Evolutionary conservation across 1,284 basidiomycete genomes (phyloP).

Genomic region (Papiliotrema laurentii): DNA sequence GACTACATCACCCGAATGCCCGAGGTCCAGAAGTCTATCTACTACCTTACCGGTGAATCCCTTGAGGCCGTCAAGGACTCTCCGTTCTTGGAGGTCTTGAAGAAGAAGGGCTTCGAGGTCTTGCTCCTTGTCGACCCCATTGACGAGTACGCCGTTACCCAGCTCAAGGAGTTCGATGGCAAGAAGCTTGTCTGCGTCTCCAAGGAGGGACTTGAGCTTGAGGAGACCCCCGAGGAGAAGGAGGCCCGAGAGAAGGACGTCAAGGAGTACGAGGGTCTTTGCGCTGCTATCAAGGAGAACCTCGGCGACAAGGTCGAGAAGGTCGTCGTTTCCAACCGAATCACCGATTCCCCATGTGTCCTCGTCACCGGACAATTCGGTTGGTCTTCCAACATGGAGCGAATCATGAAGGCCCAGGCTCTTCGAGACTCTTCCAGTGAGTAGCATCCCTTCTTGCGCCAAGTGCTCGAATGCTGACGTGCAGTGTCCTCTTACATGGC

Average conservation of each 20-base stretch:
- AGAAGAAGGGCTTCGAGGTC: slow-evolving; percentile 99
- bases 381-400: slow-evolving; percentile 99
- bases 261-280: slow-evolving; percentile 80
- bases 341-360: slow-evolving; percentile 91
- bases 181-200: slow-evolving; percentile 98
- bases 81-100: slow-evolving; percentile 98
- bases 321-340: slow-evolving; percentile 97
- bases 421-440: slow-evolving; percentile 85
- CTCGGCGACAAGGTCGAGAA: slow-evolving; percentile 99
- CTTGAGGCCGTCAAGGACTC: slow-evolving; percentile 87
- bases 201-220: slow-evolving; percentile 98
- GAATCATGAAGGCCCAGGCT: slow-evolving; percentile 99
- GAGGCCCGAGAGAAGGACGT: slow-evolving; percentile 81
- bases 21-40: slow-evolving; percentile 97
- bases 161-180: slow-evolving; percentile 98
- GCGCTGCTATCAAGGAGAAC: slow-evolving; percentile 94
- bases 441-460: neutral
- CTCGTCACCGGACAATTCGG: slow-evolving; percentile 98
- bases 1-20: slow-evolving; percentile 99
- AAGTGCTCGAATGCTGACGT: neutral
- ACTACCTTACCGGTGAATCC: slow-evolving; percentile 99
- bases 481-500: slow-evolving; percentile 99
- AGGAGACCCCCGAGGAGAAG: slow-evolving; percentile 99
- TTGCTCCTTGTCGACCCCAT: slow-evolving; percentile 97
- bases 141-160: slow-evolving; percentile 94